Evolutionary conservation across 2,329 filamentous ascomycete species (phyloP).

Genomic region (Knoxdaviesia proteae): DNA sequence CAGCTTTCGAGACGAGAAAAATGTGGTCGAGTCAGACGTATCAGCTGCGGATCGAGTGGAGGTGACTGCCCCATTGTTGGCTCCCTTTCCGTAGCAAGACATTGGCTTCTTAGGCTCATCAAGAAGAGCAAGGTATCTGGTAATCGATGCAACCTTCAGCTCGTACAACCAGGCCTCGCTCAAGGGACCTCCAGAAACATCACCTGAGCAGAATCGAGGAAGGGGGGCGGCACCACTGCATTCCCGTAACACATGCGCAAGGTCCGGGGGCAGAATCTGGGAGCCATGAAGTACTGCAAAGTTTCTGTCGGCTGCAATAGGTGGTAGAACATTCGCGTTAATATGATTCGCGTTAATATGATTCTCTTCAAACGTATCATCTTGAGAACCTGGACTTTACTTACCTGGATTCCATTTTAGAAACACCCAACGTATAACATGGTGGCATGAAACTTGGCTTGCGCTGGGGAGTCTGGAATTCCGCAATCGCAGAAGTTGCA

Average conservation of each 20-base stretch:
- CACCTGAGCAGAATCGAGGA: constrained; percentile 10
- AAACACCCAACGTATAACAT: constrained; percentile 65
- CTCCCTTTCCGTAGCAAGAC: neutral
- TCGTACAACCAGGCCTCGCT: constrained; percentile 26
- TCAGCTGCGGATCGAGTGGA: neutral
- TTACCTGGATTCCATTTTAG: constrained; percentile 65
- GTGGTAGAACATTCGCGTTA: constrained; percentile 2
- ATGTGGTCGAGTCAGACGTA: constrained; percentile 13
- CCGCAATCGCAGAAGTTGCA: constrained; percentile 42
- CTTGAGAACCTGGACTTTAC: constrained; percentile 8
- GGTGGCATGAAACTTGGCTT: constrained; percentile 44
- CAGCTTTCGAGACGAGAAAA: constrained; percentile 25
- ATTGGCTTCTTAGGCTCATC: constrained; percentile 11
- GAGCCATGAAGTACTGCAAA: constrained; percentile 44
- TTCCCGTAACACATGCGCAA: constrained; percentile 47
- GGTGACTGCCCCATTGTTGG: too few relatives aligned
- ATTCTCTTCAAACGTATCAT: neutral
- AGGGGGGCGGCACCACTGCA: constrained; percentile 36
- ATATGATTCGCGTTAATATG: too few relatives aligned
- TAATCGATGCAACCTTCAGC: constrained; percentile 19
- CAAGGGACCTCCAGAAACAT: constrained; percentile 24
- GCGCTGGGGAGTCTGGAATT: constrained; percentile 48
- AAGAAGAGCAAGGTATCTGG: constrained; percentile 34
- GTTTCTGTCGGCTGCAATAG: constrained; percentile 34
- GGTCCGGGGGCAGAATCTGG: constrained; percentile 42